Percentiles rank a stretch among this genome's conserved stretches.
These are phyloP conservation scores for Camelina laxa DNA, from an alignment of 345 rosid genomes.

Conservation along the genomic window DNA sequence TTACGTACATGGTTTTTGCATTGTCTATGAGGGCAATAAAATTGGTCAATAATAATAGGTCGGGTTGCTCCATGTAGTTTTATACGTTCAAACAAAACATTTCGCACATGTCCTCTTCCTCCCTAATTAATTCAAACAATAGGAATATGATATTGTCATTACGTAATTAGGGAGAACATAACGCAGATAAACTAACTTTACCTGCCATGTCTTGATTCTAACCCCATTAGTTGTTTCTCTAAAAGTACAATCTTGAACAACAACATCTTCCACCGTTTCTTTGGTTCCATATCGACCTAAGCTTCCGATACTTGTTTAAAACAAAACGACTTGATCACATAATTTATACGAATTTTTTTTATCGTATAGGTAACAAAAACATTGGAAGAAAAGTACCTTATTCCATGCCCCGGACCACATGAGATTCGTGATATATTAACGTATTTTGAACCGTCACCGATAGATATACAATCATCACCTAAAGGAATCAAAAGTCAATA, in stretches of 20 bases:
- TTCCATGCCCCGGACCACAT: slow-evolving; percentile 70
- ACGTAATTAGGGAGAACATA: not conserved
- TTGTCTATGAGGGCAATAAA: slow-evolving; percentile 50
- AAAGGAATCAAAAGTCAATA: not conserved
- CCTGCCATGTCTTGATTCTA: slow-evolving; percentile 67
- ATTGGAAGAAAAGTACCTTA: slow-evolving; percentile 44
- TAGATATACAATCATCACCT: slow-evolving; percentile 67
- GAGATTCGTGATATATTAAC: slow-evolving; percentile 40
- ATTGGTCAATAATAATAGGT: slow-evolving; percentile 65
- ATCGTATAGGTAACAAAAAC: not conserved
- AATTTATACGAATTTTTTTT: not conserved
- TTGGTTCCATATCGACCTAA: slow-evolving; percentile 45
- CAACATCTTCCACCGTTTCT: slow-evolving; percentile 47
- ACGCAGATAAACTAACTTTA: slow-evolving; percentile 6
- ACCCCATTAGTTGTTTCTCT: slow-evolving; percentile 51
- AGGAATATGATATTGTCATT: not conserved
- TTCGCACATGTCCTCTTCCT: slow-evolving; percentile 54
- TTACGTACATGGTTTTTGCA: slow-evolving; percentile 51
- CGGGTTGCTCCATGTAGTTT: slow-evolving; percentile 18
- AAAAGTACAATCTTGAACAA: slow-evolving; percentile 42
- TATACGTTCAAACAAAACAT: slow-evolving; percentile 49
- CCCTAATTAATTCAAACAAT: slow-evolving; percentile 42
- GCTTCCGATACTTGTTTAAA: slow-evolving; percentile 53
- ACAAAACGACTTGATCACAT: not conserved
- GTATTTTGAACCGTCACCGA: slow-evolving; percentile 49